Percentiles rank a stretch among this genome's conserved stretches.
Evolutionary conservation across 106 monocot species (phyloP).

Genomic region (Phalaenopsis equestris): DNA sequence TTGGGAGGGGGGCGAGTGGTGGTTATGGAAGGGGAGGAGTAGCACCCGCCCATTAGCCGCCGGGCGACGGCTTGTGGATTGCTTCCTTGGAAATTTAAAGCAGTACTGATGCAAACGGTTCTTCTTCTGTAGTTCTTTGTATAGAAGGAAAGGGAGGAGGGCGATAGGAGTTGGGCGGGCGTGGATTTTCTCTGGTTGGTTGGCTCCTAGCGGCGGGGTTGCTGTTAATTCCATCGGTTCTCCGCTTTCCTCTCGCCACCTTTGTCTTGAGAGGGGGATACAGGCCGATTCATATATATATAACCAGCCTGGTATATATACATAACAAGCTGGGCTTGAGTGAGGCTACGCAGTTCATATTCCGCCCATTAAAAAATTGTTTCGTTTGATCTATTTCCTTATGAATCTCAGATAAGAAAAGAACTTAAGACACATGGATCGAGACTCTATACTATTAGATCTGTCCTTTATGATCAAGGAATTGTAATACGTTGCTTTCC

Average conservation of each 20-base stretch:
- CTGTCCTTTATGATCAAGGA: too few relatives aligned
- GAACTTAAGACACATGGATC: too few relatives aligned
- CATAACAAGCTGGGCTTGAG: too few relatives aligned
- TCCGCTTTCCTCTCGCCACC: slow-evolving; percentile 6
- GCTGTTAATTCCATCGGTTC: background rate
- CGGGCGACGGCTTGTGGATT: background rate
- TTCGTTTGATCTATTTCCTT: too few relatives aligned
- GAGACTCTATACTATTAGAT: too few relatives aligned
- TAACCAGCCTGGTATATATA: too few relatives aligned
- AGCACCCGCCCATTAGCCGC: slow-evolving; percentile 30
- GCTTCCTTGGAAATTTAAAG: background rate
- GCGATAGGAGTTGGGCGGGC: background rate
- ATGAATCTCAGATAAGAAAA: too few relatives aligned
- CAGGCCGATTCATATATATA: too few relatives aligned
- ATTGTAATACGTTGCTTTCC: too few relatives aligned
- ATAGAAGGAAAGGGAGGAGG: slow-evolving; percentile 1
- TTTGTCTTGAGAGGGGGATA: background rate
- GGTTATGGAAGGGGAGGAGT: slow-evolving; percentile 16
- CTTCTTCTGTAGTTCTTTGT: background rate
- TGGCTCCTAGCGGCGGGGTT: background rate
- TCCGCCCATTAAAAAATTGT: too few relatives aligned
- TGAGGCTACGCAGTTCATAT: too few relatives aligned
- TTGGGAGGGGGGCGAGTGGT: background rate
- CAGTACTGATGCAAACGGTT: background rate
- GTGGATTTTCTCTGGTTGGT: background rate